Evolutionary conservation across 2,329 filamentous ascomycete genomes (phyloP), one percentile per base, ranked within the genome.

Genomic region (Fragosphaeria purpurea): DNA sequence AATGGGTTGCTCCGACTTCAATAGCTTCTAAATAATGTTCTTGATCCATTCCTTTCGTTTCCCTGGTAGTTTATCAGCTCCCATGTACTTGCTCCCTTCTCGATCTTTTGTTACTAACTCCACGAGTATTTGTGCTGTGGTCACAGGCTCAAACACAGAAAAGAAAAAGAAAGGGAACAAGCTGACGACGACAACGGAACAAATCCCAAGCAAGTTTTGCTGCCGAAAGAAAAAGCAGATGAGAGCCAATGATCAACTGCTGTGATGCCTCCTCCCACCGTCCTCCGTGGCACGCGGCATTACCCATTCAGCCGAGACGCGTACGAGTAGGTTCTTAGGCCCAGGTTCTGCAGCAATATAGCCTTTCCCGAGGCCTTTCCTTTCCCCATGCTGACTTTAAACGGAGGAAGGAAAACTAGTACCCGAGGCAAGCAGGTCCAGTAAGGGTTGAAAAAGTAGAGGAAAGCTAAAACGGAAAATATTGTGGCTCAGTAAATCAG

Each of bases 271-370:
- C 34, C 30, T 43, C 42, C 34, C 35, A 33, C 39, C 34, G 44
- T 45, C 44, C 58, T 61, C 52, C 50, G 62, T 65, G 59, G 62
- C 64, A 70, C 67, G 44, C 48, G 67, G 66, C 69, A 72, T 72
- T 68, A 71, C 62, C 69, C 67, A 71, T 73, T 72, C 69, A 73
- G 70, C 70, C 70, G 69, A 71, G 61, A 68, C 63, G 63, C 12
- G 41, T n/a, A 22, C 22, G 22, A 22, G 22, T 12, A 45, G 5
- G 47, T 38, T 50, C 31, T 43, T 45, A 38, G 42, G 42, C 31
- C 37, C 37, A 35, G 48, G 38, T 49, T 7, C 22, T 22, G 22
- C 22, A 22, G 22, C 22, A 22, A 22, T 22, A 22, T 22, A 22
- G 22, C 22, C 22, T 22, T 22, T 22, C 22, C 22, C 22, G 22